Evolutionary conservation across 306 rosid species (phyloP).

Genomic region (Vicia villosa): DNA sequence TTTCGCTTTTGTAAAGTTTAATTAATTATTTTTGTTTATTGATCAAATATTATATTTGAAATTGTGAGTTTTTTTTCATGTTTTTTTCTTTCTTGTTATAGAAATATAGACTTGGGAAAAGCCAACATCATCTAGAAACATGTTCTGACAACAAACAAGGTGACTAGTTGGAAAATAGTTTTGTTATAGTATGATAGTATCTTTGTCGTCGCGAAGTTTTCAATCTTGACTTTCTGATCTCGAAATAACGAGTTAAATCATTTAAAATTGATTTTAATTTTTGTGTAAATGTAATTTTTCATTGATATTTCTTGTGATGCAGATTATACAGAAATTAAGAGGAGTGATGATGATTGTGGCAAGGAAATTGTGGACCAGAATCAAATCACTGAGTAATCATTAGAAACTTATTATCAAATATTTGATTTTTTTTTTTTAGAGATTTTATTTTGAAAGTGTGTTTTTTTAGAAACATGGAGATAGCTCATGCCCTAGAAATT

Average conservation of each 20-base stretch:
- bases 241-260: background rate
- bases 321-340: slow-evolving; percentile 61
- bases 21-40: background rate
- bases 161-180: background rate
- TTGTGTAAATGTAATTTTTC: background rate
- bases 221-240: too few species aligned
- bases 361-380: slow-evolving; percentile 50
- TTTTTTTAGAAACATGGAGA: slow-evolving; percentile 61
- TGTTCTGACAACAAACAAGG: slow-evolving; percentile 51
- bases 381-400: slow-evolving; percentile 70
- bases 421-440: background rate
- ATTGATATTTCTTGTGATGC: slow-evolving; percentile 35
- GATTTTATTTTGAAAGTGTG: slow-evolving; percentile 39
- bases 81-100: slow-evolving; percentile 37
- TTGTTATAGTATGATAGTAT: background rate
- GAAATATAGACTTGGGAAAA: slow-evolving; percentile 91
- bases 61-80: slow-evolving; percentile 30
- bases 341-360: slow-evolving; percentile 54
- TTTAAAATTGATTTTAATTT: background rate
- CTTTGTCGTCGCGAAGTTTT: background rate
- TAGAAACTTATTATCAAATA: slow-evolving; percentile 43
- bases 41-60: slow-evolving; percentile 18
- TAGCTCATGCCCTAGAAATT: slow-evolving; percentile 76
- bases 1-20: slow-evolving; percentile 27
- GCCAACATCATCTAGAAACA: slow-evolving; percentile 61